Evolutionary conservation across 305 asterid species (phyloP), one percentile per base, ranked within the genome.

Genomic region (Fraxinus dipetala): DNA sequence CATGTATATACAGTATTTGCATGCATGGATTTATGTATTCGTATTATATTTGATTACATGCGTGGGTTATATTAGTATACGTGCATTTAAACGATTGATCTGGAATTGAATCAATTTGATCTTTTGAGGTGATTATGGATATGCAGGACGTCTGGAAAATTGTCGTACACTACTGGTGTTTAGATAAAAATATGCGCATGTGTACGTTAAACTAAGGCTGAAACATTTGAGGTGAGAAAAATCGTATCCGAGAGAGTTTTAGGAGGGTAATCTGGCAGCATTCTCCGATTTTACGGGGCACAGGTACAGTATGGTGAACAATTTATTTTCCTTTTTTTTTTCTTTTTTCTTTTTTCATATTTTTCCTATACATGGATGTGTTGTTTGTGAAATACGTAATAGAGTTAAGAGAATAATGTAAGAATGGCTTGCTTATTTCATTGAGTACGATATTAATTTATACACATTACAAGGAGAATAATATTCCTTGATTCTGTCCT

Each of bases 71-170:
- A 65, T 69, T 20, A 11, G 30, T 63, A 65, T 35, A 79, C 65
- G 38, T 75, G 79, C 83, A 65, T 67, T 11, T 26, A 3, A 11
- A 10, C 38, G 30, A 69, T 8, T 79, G 91, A 82, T 87, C 86
- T 83, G 88, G 84, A 86, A 38, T 77, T 86, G 83, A 26, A 77
- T 63, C 36, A 11, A 36, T 81, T 70, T 74, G 56, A 51, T 84
- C 8, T 69, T 76, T 82, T 75, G 31, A 45, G 79, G 43, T 43
- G 22, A 0, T 54, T 75, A 34, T 26, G 76, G 59, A 32, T 79
- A 75, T 80, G 73, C 87, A 56, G 88, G 80, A 86, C 81, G 75
- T 73, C 61, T 76, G 54, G 78, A 81, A 69, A 78, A 72, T 76
- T 79, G 73, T 51, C 24, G 77, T 76, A 65, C 67, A 82, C 75